These are phyloP conservation scores for Pythium monospermum DNA, from an alignment of 352 stramenopile species.

Conservation along the genomic window DNA sequence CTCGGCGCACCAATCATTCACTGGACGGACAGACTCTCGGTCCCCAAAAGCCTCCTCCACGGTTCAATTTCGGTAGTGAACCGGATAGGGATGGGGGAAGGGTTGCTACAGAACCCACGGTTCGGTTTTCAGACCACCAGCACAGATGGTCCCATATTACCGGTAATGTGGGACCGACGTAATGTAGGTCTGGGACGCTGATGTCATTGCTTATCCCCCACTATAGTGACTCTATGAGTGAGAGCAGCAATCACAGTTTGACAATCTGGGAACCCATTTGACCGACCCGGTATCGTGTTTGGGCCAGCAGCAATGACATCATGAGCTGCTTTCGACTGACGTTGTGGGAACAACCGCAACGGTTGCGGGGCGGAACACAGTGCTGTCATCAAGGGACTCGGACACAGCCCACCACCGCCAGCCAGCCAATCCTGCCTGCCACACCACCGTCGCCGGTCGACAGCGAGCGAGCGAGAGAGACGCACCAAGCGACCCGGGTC, in stretches of 20 bases:
- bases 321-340: conserved; percentile 31
- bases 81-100: conserved; percentile 1
- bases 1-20: conserved; percentile 29
- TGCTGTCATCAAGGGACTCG: neutral
- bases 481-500: neutral
- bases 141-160: too few relatives aligned
- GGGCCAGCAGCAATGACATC: conserved; percentile 42
- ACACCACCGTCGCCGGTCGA: too few relatives aligned
- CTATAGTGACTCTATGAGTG: too few relatives aligned
- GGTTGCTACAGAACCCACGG: too few relatives aligned
- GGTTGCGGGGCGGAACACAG: neutral
- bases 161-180: too few relatives aligned
- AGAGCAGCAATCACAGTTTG: neutral
- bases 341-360: conserved; percentile 7
- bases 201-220: too few relatives aligned
- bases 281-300: conserved; percentile 16
- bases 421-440: neutral
- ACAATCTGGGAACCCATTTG: neutral
- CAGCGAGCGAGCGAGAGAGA: neutral
- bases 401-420: neutral
- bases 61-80: conserved; percentile 7
- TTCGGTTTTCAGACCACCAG: too few relatives aligned
- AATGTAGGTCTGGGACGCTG: neutral
- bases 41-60: conserved; percentile 3
- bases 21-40: conserved; percentile 1